These are phyloP conservation scores for Colletotrichum horii DNA, from an alignment of 2,329 filamentous ascomycete species.

Conservation along the genomic window DNA sequence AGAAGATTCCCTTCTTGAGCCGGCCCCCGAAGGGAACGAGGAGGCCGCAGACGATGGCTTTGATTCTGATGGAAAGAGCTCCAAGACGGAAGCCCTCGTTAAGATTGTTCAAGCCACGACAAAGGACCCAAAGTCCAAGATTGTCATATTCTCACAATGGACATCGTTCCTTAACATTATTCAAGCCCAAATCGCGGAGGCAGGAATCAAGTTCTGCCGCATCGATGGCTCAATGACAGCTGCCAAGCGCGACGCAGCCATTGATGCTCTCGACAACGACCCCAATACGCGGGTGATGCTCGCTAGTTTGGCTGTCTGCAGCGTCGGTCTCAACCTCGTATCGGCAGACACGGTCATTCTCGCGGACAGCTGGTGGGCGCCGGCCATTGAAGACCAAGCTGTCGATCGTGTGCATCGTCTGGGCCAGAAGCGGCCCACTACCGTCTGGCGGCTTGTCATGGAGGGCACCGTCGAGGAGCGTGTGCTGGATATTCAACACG, in stretches of 20 bases:
- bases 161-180: slow-evolving; percentile 76
- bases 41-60: slow-evolving; percentile 53
- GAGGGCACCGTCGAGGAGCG: slow-evolving; percentile 82
- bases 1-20: slow-evolving; percentile 66
- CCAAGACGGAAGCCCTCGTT: slow-evolving; percentile 81
- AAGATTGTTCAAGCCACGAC: slow-evolving; percentile 76
- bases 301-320: slow-evolving; percentile 81
- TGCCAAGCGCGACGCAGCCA: slow-evolving; percentile 71
- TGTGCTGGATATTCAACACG: slow-evolving; percentile 77
- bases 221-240: slow-evolving; percentile 84
- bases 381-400: slow-evolving; percentile 90
- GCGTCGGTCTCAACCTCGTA: slow-evolving; percentile 85
- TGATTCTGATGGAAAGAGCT: slow-evolving; percentile 72
- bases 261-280: slow-evolving; percentile 71
- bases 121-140: slow-evolving; percentile 67
- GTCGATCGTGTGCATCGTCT: slow-evolving; percentile 87
- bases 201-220: slow-evolving; percentile 69
- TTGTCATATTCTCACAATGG: slow-evolving; percentile 80
- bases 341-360: slow-evolving; percentile 86
- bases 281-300: slow-evolving; percentile 76
- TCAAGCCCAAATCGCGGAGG: slow-evolving; percentile 67
- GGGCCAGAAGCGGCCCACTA: slow-evolving; percentile 80
- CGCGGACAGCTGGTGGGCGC: slow-evolving; percentile 88
- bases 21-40: slow-evolving; percentile 59
- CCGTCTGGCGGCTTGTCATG: slow-evolving; percentile 82